phyloP scores from a whole-genome alignment of 1,284 basidiomycete species.

The Calocybe gambosa region DNA sequence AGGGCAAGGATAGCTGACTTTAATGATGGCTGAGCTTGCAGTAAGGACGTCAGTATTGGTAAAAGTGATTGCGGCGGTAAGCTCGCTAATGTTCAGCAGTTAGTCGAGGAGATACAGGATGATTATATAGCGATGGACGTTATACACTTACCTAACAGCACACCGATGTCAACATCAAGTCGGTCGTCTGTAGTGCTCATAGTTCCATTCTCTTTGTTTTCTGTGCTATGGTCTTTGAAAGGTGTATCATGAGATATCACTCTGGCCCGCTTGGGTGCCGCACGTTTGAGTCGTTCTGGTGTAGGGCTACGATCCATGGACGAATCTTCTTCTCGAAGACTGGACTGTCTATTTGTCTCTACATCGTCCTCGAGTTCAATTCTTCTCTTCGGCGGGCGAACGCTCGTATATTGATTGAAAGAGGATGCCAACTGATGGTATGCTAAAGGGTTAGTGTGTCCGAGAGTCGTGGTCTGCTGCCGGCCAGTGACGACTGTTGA shows the following conservation, averaged over 20 bases:
- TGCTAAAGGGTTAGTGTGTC: slow-evolving; percentile 42
- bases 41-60: slow-evolving; percentile 60
- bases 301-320: slow-evolving; percentile 79
- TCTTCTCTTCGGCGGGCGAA: slow-evolving; percentile 52
- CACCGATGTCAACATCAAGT: slow-evolving; percentile 73
- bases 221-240: slow-evolving; percentile 27
- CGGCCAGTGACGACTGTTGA: slow-evolving; percentile 27
- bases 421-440: slow-evolving; percentile 46
- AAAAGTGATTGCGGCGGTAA: slow-evolving; percentile 68
- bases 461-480: slow-evolving; percentile 27
- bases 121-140: slow-evolving; percentile 10
- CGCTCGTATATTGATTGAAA: slow-evolving; percentile 29
- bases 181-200: slow-evolving; percentile 38
- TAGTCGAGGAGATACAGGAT: slow-evolving; percentile 7
- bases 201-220: slow-evolving; percentile 41
- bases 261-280: slow-evolving; percentile 60
- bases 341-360: slow-evolving; percentile 17
- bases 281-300: slow-evolving; percentile 64
- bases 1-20: slow-evolving; percentile 64
- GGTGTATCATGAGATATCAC: slow-evolving; percentile 33
- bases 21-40: slow-evolving; percentile 58
- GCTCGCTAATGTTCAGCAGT: slow-evolving; percentile 42
- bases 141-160: slow-evolving; percentile 58
- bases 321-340: slow-evolving; percentile 49
- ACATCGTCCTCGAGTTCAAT: slow-evolving; percentile 54